Evolutionary conservation across 2,329 filamentous ascomycete species (phyloP).

Genomic region (Macroventuria anomochaeta): DNA sequence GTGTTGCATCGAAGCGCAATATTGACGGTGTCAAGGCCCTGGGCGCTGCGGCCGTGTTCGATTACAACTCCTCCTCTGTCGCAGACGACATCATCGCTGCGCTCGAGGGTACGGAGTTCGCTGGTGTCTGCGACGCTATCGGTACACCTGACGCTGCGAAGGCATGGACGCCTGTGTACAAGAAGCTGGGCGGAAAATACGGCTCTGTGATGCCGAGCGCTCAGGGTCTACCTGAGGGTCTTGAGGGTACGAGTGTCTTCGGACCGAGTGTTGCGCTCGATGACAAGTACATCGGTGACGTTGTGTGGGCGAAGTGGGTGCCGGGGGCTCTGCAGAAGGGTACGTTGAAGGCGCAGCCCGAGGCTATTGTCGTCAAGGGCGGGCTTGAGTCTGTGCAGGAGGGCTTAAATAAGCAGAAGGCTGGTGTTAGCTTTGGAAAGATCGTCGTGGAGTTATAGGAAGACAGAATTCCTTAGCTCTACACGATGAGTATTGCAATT

Average conservation of each 20-base stretch:
- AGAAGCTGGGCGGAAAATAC: constrained; percentile 41
- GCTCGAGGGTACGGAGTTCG: constrained; percentile 51
- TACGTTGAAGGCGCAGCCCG: constrained; percentile 39
- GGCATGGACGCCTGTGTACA: constrained; percentile 36
- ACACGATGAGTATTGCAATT: background rate
- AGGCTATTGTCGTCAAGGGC: constrained; percentile 38
- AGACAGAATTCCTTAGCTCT: background rate
- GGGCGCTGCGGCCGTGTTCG: constrained; percentile 40
- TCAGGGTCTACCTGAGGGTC: constrained; percentile 34
- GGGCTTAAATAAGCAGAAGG: constrained; percentile 36
- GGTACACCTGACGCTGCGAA: constrained; percentile 29
- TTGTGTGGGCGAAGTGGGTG: constrained; percentile 44
- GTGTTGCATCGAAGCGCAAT: constrained; percentile 47
- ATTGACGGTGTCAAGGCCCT: constrained; percentile 36
- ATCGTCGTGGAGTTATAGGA: constrained; percentile 37
- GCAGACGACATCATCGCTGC: constrained; percentile 51
- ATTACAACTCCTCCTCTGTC: constrained; percentile 40
- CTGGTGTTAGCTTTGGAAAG: constrained; percentile 45
- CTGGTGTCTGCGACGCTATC: constrained; percentile 52
- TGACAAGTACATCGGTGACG: constrained; percentile 41
- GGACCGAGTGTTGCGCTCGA: constrained; percentile 26
- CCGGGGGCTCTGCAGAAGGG: constrained; percentile 42
- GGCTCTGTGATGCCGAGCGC: constrained; percentile 32
- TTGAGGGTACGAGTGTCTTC: constrained; percentile 34
- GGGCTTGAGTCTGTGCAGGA: constrained; percentile 39